Evolutionary conservation across 257 asterid genomes (phyloP), one percentile per base, ranked within the genome.

Genomic region (Salvia miltiorrhiza): DNA sequence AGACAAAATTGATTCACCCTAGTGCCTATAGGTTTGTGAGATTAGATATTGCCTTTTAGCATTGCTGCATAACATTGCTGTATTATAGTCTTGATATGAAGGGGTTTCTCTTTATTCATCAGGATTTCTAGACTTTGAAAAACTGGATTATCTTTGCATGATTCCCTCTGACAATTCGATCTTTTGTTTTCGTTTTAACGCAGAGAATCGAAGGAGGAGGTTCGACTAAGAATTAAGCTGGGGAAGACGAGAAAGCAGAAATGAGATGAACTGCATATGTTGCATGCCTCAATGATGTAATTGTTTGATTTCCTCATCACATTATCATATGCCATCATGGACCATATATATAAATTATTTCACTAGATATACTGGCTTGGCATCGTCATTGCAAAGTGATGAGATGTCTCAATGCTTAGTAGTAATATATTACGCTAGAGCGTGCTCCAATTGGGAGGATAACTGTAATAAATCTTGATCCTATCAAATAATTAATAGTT

Each of bases 361-460:
- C 20, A 64, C 5, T 53, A 23, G 11, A 23, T 50, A 49, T 20
- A 52, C 6, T 24, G 77, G 19, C 44, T 60, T 47, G 24, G 84
- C 84, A 57, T 78, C 78, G 35, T 77, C 72, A 67, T 75, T 78
- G 84, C 74, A 63, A 83, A 80, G 83, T 69, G 72, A 76, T 73
- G 80, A 62, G 78, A 70, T 69, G 82, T 80, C 63, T 41, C n/a
- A 52, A 14, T 57, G 64, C 47, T 41, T 50, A 7, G 10, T 20
- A 53, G 33, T 53, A 23, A 52, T 21, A 24, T 54, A 24, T 54
- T 24, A 37, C n/a, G 37, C 65, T 61, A 5, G 28, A 57, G 58
- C 21, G 52, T 70, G 65, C 16, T 48, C 43, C 69, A 48, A 35
- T 28, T 61, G 49, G 52, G 48, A 45, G 57, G 50, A 37, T 68